Conservation (phyloP, 768 basidiomycete species). For the Termitomyces sp. region DNA sequence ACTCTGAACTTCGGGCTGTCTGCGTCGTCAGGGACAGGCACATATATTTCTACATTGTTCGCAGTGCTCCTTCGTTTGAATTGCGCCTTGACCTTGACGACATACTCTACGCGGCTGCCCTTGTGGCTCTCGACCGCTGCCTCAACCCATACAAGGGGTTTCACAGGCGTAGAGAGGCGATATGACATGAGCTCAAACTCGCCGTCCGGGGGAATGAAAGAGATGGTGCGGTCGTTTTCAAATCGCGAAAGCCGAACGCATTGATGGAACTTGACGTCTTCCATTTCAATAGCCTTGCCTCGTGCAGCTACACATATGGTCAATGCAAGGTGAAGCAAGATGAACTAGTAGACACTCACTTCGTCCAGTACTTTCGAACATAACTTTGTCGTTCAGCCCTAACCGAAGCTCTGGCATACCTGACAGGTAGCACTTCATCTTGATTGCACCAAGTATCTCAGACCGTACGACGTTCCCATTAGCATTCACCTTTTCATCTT, state of each 20-base stretch:
- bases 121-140: slow-evolving; percentile 92
- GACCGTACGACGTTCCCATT: slow-evolving; percentile 96
- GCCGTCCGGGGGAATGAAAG: slow-evolving; percentile 98
- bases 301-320: slow-evolving; percentile 56
- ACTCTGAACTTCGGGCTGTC: slow-evolving; percentile 97
- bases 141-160: slow-evolving; percentile 97
- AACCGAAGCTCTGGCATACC: slow-evolving; percentile 99
- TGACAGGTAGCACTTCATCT: slow-evolving; percentile 99
- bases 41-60: slow-evolving; percentile 98
- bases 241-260: slow-evolving; percentile 96
- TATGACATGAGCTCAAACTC: slow-evolving; percentile 99
- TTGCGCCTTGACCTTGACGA: slow-evolving; percentile 94
- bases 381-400: slow-evolving; percentile 98
- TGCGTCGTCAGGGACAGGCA: slow-evolving; percentile 98
- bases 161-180: slow-evolving; percentile 93
- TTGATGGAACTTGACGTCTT: slow-evolving; percentile 99
- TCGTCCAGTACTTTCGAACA: slow-evolving; percentile 97
- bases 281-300: slow-evolving; percentile 99
- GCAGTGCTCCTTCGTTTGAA: slow-evolving; percentile 96
- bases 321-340: not conserved
- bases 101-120: slow-evolving; percentile 92
- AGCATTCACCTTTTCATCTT: slow-evolving; percentile 72
- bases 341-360: slow-evolving; percentile 45
- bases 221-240: slow-evolving; percentile 98
- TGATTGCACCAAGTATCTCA: slow-evolving; percentile 96